Percentiles rank a stretch among this genome's conserved stretches.
phyloP scores from a whole-genome alignment of 1,284 basidiomycete genomes.

The Ustilago trichophora region DNA sequence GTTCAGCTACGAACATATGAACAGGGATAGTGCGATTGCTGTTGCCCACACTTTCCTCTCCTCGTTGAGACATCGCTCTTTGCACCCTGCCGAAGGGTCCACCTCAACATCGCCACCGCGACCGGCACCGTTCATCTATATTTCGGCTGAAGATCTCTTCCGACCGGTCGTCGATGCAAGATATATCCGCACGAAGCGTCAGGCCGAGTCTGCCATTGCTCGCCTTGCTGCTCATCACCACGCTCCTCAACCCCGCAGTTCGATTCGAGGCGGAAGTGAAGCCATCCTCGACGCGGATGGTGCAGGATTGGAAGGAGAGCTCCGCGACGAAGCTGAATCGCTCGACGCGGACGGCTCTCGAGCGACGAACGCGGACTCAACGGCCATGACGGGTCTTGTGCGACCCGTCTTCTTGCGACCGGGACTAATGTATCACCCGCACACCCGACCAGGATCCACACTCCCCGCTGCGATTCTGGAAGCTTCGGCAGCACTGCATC shows the following conservation, averaged over 20 bases:
- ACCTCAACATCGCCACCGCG: background rate
- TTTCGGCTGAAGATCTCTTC: conserved; percentile 93
- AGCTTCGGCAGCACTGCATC: conserved; percentile 68
- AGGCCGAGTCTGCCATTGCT: conserved; percentile 79
- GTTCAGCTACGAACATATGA: conserved; percentile 78
- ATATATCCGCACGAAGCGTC: conserved; percentile 89
- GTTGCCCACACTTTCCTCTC: conserved; percentile 67
- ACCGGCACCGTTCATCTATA: conserved; percentile 80
- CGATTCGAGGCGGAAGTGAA: background rate
- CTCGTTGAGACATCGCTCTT: conserved; percentile 63
- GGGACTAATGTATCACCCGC: conserved; percentile 96
- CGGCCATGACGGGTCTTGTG: conserved; percentile 2
- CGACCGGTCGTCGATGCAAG: conserved; percentile 82
- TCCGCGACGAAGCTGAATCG: conserved; percentile 17
- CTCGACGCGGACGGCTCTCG: background rate
- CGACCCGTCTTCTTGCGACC: conserved; percentile 43
- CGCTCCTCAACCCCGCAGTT: conserved; percentile 79
- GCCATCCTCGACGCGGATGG: conserved; percentile 43
- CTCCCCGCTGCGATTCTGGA: conserved; percentile 86
- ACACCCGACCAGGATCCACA: conserved; percentile 85
- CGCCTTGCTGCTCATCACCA: conserved; percentile 70
- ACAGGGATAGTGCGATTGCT: conserved; percentile 73
- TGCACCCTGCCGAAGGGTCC: conserved; percentile 1
- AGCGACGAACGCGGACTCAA: background rate
- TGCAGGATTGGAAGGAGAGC: conserved; percentile 36